Evolutionary conservation across 768 basidiomycete species (phyloP).

Genomic region (Hemileccinum rubropunctum): DNA sequence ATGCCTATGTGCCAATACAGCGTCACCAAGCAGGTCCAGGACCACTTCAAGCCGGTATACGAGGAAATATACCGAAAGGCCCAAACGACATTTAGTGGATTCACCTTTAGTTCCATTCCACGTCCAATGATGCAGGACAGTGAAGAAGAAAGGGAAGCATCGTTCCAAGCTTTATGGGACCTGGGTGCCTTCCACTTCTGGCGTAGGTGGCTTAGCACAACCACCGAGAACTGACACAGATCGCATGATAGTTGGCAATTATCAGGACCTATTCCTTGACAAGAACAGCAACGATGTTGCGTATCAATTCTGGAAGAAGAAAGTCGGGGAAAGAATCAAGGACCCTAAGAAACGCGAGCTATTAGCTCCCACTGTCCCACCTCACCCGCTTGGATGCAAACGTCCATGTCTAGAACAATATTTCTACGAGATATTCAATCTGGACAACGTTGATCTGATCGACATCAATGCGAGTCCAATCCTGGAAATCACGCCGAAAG

Average conservation of each 20-base stretch:
- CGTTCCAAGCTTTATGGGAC: conserved; percentile 10
- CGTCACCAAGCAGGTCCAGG: conserved; percentile 8
- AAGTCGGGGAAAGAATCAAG: not conserved
- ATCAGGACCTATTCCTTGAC: conserved; percentile 2
- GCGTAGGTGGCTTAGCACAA: not conserved
- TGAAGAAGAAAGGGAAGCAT: conserved; percentile 8
- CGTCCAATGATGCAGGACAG: conserved; percentile 8
- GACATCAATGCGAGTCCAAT: conserved; percentile 10
- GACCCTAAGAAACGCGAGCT: conserved; percentile 3
- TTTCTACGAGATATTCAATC: conserved; percentile 10
- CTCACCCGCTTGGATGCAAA: conserved; percentile 11
- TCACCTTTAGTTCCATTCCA: not conserved
- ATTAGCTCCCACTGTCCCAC: not conserved
- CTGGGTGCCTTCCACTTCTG: conserved; percentile 9
- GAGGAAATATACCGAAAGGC: conserved; percentile 8
- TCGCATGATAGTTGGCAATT: conserved; percentile 1
- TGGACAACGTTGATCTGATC: conserved; percentile 10
- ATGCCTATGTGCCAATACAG: conserved; percentile 11
- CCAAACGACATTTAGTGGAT: not conserved
- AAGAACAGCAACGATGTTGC: not conserved
- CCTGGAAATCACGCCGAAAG: conserved; percentile 6
- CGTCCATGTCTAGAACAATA: conserved; percentile 5
- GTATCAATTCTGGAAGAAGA: conserved; percentile 14
- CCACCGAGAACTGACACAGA: too few species aligned
- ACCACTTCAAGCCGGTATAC: conserved; percentile 10